A percentile compares a stretch with the other conserved stretches of the same genome.
Evolutionary conservation across 495 filamentous ascomycete genomes (phyloP).

Genomic region (Cairneyella variabilis): DNA sequence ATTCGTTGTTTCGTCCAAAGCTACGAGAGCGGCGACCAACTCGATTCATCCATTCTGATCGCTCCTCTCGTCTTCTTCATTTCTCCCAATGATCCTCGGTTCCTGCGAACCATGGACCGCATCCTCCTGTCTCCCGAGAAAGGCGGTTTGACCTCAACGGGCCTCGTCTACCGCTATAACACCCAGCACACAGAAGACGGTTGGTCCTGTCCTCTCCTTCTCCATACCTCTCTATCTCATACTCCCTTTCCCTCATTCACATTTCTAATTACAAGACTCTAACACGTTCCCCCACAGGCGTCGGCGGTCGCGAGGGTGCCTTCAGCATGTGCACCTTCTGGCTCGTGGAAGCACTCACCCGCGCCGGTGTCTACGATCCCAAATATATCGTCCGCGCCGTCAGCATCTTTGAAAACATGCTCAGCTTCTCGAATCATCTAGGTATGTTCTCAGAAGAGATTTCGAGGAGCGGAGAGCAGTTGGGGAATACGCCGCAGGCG

Average conservation of each 20-base stretch:
- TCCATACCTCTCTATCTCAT: not conserved
- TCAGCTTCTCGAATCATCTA: constrained; percentile 67
- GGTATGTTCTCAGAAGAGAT: constrained; percentile 78
- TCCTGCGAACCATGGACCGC: constrained; percentile 62
- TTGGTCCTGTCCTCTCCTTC: constrained; percentile 28
- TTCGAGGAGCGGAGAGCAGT: constrained; percentile 63
- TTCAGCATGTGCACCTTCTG: constrained; percentile 79
- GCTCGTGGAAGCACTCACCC: constrained; percentile 71
- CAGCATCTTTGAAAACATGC: constrained; percentile 69
- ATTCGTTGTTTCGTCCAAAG: constrained; percentile 65
- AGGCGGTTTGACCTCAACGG: constrained; percentile 67
- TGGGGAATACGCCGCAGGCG: constrained; percentile 71
- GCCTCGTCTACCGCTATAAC: constrained; percentile 69
- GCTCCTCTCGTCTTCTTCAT: constrained; percentile 74
- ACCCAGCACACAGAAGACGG: constrained; percentile 62
- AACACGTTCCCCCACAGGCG: constrained; percentile 45
- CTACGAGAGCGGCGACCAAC: constrained; percentile 61
- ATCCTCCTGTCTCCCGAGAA: constrained; percentile 65
- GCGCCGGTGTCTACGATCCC: constrained; percentile 60
- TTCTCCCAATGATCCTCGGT: constrained; percentile 67
- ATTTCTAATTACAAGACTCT: too few species aligned
- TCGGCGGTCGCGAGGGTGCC: constrained; percentile 68
- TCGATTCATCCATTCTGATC: constrained; percentile 69
- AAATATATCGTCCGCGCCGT: constrained; percentile 59
- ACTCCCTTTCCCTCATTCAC: too few species aligned